Evolutionary conservation across 2,329 filamentous ascomycete genomes (phyloP), one percentile per base, ranked within the genome.

Genomic region (Elsinoe australis): DNA sequence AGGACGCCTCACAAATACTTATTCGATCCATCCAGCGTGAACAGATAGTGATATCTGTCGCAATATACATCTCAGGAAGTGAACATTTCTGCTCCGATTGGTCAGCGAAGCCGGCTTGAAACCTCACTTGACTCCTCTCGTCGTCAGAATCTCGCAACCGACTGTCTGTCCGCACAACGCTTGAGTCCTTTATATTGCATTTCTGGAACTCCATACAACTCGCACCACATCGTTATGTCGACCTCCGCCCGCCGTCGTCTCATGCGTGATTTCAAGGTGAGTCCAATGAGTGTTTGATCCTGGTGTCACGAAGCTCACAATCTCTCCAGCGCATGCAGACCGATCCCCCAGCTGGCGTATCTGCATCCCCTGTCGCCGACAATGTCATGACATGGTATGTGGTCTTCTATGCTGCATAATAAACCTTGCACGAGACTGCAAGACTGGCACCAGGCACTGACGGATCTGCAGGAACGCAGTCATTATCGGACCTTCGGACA

Each of bases 241-340:
- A 96, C 92, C 55, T 85, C 90, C 58, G 92, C 92, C 58, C 85
- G 92, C 65, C 86, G 92, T 65, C 87, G 92, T 65, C 75, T 98
- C 67, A 96, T 98, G 92, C 86, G 92, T 67, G 92, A 96, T 74
- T 96, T 96, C 79, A 96, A 96, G 85, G 88, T 94, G 67, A 52
- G 78, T 21, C 42, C 29, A 12, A 14, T 39, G 18, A 14, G 22
- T 18, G 47, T 33, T 34, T 19, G 14, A 49, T 51, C 35, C 38
- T 35, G 33, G 15, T 35, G 49, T 35, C 36, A 45, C 42, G 17
- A 18, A 21, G 29, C 46, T 45, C 24, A 34, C 31, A 18, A 38
- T 2, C 17, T 38, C 19, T 4, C 48, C 64, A 95, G 89, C 88
- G 92, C 69, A 98, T 98, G 90, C 92, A 98, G 72, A 96, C 90